Conservation (phyloP, 805 yeast genomes). For the Cyberlindnera japonica region DNA sequence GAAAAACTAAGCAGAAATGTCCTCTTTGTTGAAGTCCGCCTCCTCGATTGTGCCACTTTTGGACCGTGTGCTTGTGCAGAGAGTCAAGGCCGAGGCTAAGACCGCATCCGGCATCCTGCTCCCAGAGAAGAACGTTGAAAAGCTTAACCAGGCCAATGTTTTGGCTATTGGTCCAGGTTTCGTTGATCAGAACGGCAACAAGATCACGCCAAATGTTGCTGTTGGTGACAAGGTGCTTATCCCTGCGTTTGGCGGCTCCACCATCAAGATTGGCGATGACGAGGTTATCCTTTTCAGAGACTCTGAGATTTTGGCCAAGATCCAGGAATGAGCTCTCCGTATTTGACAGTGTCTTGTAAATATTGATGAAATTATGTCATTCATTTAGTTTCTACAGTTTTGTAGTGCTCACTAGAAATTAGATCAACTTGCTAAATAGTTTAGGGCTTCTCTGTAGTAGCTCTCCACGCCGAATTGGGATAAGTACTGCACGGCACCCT, state of each 20-base stretch:
- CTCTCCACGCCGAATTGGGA: constrained; percentile 50
- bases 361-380: background rate
- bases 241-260: constrained; percentile 91
- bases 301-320: constrained; percentile 91
- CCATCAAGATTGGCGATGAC: constrained; percentile 84
- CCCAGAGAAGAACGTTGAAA: constrained; percentile 95
- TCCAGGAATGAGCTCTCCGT: constrained; percentile 51
- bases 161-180: constrained; percentile 95
- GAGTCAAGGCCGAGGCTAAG: constrained; percentile 85
- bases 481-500: constrained; percentile 43
- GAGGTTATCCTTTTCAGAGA: constrained; percentile 82
- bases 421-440: background rate
- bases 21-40: constrained; percentile 72
- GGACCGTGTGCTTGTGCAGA: constrained; percentile 95
- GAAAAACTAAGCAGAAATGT: constrained; percentile 30
- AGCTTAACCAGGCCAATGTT: constrained; percentile 88
- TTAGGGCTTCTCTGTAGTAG: constrained; percentile 48
- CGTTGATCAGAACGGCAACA: constrained; percentile 68
- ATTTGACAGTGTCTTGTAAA: constrained; percentile 6
- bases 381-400: background rate
- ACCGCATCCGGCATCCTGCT: constrained; percentile 91
- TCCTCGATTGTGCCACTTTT: constrained; percentile 87
- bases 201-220: constrained; percentile 68
- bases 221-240: constrained; percentile 93
- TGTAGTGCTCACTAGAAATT: background rate